Evolutionary conservation across 2,329 filamentous ascomycete genomes (phyloP), one percentile per base, ranked within the genome.

Genomic region (Epichloe scottii): DNA sequence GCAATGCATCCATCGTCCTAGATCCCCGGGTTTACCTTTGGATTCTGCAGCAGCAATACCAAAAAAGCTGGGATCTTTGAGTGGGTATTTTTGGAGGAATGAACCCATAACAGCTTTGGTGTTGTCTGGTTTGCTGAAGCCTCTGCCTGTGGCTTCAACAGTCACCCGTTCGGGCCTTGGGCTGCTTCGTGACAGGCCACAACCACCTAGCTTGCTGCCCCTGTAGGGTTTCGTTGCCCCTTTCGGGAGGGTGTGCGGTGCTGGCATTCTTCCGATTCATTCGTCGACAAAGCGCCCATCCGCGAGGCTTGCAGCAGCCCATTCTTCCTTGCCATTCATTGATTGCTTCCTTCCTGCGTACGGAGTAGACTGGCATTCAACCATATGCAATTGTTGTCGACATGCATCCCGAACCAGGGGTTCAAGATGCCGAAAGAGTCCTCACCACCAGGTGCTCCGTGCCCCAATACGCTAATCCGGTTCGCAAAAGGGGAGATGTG

Each of bases 181-280:
- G 12, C 43, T 46, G 7, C 17, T 30, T 35, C 23, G 42, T 34
- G 30, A 46, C 21, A 35, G 49, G 49, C 37, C 17, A 11, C 39
- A 33, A 21, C 41, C 23, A n/a, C 33, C 19, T 14, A 19, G 34
- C 44, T 14, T 46, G 23, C 41, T 50, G 48, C 40, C 33, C 40
- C 40, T 49, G 30, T 17, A 21, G 21, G 30, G 11, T 30, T 35
- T 19, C 19, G 39, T 43, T 46, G 35, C 42, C 43, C 43, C 38
- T 42, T 48, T 45, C 46, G 40, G 45, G 40, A 41, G 51, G 43
- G 47, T 30, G 40, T 47, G 38, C 19, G 39, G n/a, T 41, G 37
- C 42, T 49, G 51, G 51, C 47, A n/a, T 46, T 35, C 26, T 47
- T 50, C 51, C 51, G 51, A 50, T 52, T 50, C 51, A 49, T 47